A percentile compares a stretch with the other conserved stretches of the same genome.
Evolutionary conservation across 192 early-diverging fungal species (phyloP).

Genomic region (Backusella morwellensis): DNA sequence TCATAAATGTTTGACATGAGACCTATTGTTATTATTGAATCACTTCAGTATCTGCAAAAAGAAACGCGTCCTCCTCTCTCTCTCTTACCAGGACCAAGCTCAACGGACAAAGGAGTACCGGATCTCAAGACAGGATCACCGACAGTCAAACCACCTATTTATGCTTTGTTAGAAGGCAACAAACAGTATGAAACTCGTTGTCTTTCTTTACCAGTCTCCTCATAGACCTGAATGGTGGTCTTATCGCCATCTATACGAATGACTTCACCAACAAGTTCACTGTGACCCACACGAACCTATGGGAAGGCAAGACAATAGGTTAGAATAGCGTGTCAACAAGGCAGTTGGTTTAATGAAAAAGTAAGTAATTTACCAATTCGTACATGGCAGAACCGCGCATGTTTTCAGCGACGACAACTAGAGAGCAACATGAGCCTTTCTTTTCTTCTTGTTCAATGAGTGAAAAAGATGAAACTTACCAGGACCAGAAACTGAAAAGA

Average conservation of each 20-base stretch:
- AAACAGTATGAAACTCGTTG: no score
- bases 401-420: conserved; percentile 97
- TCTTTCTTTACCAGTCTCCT: conserved; percentile 80
- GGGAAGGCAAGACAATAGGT: background rate
- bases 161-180: no score
- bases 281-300: conserved; percentile 95
- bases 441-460: background rate
- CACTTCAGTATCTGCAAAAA: background rate
- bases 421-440: background rate
- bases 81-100: conserved; percentile 91
- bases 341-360: background rate
- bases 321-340: background rate
- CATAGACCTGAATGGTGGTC: conserved; percentile 99
- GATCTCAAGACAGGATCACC: conserved; percentile 98
- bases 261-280: conserved; percentile 98
- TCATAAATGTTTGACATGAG: conserved; percentile 96
- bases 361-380: conserved; percentile 79
- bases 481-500: conserved; percentile 98
- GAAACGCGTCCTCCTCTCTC: background rate
- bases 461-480: conserved; percentile 50
- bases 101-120: conserved; percentile 97
- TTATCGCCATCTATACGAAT: conserved; percentile 99
- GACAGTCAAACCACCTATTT: conserved; percentile 90
- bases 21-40: conserved; percentile 27
- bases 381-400: conserved; percentile 98